These are phyloP conservation scores for Alternaria viburni DNA, from an alignment of 2,329 filamentous ascomycete genomes.

Conservation along the genomic window DNA sequence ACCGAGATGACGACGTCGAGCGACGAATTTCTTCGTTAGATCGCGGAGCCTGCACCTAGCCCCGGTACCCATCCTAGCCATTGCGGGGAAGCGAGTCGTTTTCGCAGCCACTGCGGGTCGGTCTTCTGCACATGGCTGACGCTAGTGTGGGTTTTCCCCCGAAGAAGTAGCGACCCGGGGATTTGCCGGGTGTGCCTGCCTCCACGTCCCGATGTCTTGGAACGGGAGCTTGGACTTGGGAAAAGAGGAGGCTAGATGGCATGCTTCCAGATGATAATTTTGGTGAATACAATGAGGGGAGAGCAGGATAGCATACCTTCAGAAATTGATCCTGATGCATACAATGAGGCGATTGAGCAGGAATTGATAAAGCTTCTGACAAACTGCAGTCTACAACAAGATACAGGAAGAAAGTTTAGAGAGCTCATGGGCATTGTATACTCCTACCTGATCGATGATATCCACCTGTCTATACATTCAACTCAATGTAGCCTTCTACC, in stretches of 20 bases:
- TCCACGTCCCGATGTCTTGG: constrained; percentile 1
- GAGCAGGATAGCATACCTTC: background rate
- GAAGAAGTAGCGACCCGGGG: background rate
- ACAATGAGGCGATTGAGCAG: background rate
- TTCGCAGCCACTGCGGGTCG: background rate
- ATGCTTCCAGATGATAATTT: no score
- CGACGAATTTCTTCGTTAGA: background rate
- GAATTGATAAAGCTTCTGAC: background rate
- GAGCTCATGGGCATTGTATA: background rate
- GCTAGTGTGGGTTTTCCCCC: background rate
- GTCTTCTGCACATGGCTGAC: constrained; percentile 1
- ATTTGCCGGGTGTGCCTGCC: background rate
- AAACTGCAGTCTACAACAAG: background rate
- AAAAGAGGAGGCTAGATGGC: background rate
- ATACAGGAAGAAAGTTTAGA: background rate
- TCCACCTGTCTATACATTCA: background rate
- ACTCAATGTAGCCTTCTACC: background rate
- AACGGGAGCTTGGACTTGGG: background rate
- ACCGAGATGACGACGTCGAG: constrained; percentile 17
- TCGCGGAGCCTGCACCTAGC: background rate
- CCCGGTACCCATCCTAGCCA: background rate
- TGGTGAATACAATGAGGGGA: no score
- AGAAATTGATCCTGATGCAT: background rate
- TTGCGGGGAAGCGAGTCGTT: constrained; percentile 16
- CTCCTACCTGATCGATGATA: background rate